A percentile compares a stretch with the other conserved stretches of the same genome.
Conservation (phyloP, 768 basidiomycete genomes). For the Pisolithus orientalis region DNA sequence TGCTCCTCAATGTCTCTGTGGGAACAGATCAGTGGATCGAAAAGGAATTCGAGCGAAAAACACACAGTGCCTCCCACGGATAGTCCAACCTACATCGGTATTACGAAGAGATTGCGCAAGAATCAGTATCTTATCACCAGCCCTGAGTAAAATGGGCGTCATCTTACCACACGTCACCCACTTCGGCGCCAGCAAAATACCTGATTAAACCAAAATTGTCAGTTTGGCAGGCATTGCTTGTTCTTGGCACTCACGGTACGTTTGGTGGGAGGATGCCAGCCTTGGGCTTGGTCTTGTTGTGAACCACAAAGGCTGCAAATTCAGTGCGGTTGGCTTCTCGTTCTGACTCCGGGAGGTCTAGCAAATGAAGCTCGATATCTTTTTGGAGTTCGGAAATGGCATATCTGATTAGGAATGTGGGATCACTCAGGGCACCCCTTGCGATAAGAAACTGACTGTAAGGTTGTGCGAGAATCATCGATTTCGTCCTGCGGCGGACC, state of each 20-base stretch:
- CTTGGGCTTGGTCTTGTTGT: slow-evolving; percentile 91
- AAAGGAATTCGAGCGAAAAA: neutral
- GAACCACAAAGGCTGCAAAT: slow-evolving; percentile 91
- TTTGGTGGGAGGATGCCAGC: slow-evolving; percentile 63
- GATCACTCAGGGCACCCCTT: neutral
- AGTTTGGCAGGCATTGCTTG: slow-evolving; percentile 2
- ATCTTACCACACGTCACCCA: slow-evolving; percentile 64
- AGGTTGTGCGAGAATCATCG: slow-evolving; percentile 84
- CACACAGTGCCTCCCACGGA: slow-evolving; percentile 77
- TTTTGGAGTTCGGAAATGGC: slow-evolving; percentile 84
- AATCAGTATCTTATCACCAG: slow-evolving; percentile 11
- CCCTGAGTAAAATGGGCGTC: neutral
- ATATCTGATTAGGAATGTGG: slow-evolving; percentile 47
- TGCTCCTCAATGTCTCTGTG: slow-evolving; percentile 72
- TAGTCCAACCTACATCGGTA: slow-evolving; percentile 61
- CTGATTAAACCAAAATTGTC: slow-evolving; percentile 23
- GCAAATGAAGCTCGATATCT: slow-evolving; percentile 74
- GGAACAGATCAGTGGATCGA: slow-evolving; percentile 1
- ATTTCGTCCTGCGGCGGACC: slow-evolving; percentile 62
- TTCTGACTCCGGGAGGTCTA: slow-evolving; percentile 61
- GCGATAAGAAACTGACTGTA: slow-evolving; percentile 51
- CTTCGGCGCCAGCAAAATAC: slow-evolving; percentile 80
- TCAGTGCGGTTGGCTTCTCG: slow-evolving; percentile 70
- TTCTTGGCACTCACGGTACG: slow-evolving; percentile 44
- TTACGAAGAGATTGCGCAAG: slow-evolving; percentile 2